Evolutionary conservation across 352 stramenopile species (phyloP), one percentile per base, ranked within the genome.

Genomic region (Pythium periplocum): DNA sequence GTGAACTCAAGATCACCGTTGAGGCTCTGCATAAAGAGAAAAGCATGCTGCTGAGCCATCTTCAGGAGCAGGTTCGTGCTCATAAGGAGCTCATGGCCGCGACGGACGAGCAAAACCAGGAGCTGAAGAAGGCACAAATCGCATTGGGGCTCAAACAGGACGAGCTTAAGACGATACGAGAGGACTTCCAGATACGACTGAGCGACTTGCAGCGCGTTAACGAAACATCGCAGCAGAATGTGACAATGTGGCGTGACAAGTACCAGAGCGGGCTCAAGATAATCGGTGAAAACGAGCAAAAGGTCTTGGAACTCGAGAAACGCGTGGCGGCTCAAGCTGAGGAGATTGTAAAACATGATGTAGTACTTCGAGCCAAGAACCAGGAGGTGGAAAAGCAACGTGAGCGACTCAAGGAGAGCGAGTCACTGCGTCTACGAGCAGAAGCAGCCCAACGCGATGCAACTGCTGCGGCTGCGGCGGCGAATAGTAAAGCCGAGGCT

Each of bases 21-120:
- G 71, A 85, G 0, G 69, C 70, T 6, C 57, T 87, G 12, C 71
- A 81, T 55, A 84, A 74, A 41, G 79, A 90, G 57, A 87, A 87
- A 33, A 55, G 59, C 2, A 67, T 77, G 52, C 59, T 86, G n/a
- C 53, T 78, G 8, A 54, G 37, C n/a, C 79, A 90, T 45, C 47
- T 87, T 9, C 64, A 86, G 34, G 79, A 87, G 36, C 74, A 82
- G n/a, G 43, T 80, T 26, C 66, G 65, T 9, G 48, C 66, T 33
- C 68, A 86, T 49, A 71, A 72, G 40, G 68, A 85, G 35, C 66
- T 77, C 51, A 48, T 74, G 1, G 53, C 67, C 35, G 51, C 51
- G 9, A 68, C 68, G 38, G 75, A 87, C 34, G 73, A 80, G n/a
- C 74, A 85, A 65, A 62, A 66, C 30, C 68, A 83, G 30, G 79